Evolutionary conservation across 176 grass and related monocot genomes (phyloP).

Genomic region (Tuctoria greenei): DNA sequence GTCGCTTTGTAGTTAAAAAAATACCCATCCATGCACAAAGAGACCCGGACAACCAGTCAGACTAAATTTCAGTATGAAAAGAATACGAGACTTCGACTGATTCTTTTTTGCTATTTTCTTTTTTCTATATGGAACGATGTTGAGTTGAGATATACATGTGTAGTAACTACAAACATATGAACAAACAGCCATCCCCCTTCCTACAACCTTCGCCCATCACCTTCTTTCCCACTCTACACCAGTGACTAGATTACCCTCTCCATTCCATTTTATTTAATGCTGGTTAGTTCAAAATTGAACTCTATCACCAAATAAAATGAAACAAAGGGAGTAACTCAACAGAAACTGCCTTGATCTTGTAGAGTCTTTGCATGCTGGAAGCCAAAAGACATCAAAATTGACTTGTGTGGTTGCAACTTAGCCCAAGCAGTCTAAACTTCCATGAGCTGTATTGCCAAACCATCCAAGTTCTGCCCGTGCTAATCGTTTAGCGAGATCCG

Average conservation of each 20-base stretch:
- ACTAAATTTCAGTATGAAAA: not conserved
- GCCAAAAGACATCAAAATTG: slow-evolving; percentile 41
- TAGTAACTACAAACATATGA: slow-evolving; percentile 61
- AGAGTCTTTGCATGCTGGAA: slow-evolving; percentile 9
- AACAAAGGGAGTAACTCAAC: too few species aligned
- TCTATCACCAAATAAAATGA: too few species aligned
- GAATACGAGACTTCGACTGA: not conserved
- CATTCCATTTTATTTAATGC: too few species aligned
- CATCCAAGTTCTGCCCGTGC: slow-evolving; percentile 5
- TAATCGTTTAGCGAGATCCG: slow-evolving; percentile 57
- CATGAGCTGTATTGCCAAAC: slow-evolving; percentile 30
- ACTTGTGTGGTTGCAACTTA: slow-evolving; percentile 17
- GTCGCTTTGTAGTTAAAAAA: too few species aligned
- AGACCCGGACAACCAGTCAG: not conserved
- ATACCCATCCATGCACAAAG: not conserved
- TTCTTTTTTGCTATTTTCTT: slow-evolving; percentile 39
- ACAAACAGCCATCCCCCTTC: slow-evolving; percentile 31
- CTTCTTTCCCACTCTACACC: not conserved
- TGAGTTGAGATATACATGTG: slow-evolving; percentile 54
- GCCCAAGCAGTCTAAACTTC: slow-evolving; percentile 40
- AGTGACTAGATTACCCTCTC: slow-evolving; percentile 48
- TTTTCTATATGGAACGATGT: slow-evolving; percentile 38
- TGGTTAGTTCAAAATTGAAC: too few species aligned
- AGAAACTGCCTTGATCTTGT: slow-evolving; percentile 51
- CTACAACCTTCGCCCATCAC: slow-evolving; percentile 15